A percentile compares a stretch with the other conserved stretches of the same genome.
Conservation (phyloP, 805 yeast genomes). For the Wickerhamomyces rabaulensis region DNA sequence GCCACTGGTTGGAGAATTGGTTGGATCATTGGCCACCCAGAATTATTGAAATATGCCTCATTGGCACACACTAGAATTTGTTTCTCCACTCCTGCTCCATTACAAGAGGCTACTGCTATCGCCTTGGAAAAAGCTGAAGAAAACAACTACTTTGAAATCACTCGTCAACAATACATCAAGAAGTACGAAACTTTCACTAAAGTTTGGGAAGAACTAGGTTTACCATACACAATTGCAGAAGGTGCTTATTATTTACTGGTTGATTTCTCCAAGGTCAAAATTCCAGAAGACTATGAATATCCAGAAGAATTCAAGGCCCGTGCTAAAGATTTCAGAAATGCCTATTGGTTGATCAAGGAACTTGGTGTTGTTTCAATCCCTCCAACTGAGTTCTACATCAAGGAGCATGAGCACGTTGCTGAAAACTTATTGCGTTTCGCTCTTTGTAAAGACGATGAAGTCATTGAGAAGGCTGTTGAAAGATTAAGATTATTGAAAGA, state of each 20-base stretch:
- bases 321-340: constrained; percentile 82
- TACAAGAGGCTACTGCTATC: constrained; percentile 86
- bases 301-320: constrained; percentile 65
- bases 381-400: constrained; percentile 87
- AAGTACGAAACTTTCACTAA: constrained; percentile 71
- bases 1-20: constrained; percentile 99
- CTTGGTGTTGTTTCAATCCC: constrained; percentile 96
- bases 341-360: constrained; percentile 90
- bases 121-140: constrained; percentile 61
- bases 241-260: constrained; percentile 94
- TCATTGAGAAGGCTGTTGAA: constrained; percentile 75
- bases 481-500: constrained; percentile 67
- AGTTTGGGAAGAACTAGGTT: constrained; percentile 78
- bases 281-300: constrained; percentile 67
- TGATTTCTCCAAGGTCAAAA: constrained; percentile 73
- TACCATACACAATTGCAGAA: constrained; percentile 87
- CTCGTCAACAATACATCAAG: constrained; percentile 59
- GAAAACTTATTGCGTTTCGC: constrained; percentile 90
- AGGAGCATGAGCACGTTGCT: constrained; percentile 66
- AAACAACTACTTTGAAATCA: constrained; percentile 62
- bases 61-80: constrained; percentile 94
- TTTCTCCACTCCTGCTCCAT: constrained; percentile 84
- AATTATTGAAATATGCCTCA: constrained; percentile 71
- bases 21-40: constrained; percentile 87
- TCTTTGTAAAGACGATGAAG: constrained; percentile 86